phyloP scores from a whole-genome alignment of 129 eudicot species.

The Centrapalus pauciflorus region DNA sequence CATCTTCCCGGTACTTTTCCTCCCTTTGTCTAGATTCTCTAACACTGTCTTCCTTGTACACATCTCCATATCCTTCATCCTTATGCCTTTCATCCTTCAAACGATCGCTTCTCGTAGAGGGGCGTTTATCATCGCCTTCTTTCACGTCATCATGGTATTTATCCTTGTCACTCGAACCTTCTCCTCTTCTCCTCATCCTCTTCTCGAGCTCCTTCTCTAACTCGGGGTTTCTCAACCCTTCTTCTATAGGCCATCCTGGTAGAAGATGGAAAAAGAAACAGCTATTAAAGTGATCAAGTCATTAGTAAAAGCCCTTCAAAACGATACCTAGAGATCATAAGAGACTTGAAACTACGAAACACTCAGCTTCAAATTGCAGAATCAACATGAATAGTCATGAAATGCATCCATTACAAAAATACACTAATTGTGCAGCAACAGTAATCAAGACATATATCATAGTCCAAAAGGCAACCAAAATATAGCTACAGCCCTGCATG shows the following conservation, averaged over 20 bases:
- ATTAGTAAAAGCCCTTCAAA: neutral
- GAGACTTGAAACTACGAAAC: neutral
- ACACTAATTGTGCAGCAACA: too few species aligned
- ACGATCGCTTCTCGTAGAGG: conserved; percentile 47
- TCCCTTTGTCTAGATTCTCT: conserved; percentile 30
- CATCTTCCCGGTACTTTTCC: conserved; percentile 45
- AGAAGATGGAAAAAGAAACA: conserved; percentile 4
- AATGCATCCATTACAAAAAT: neutral
- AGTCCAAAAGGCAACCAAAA: neutral
- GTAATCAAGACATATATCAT: too few species aligned
- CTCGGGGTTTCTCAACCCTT: conserved; percentile 65
- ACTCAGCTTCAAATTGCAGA: neutral
- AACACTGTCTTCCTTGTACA: conserved; percentile 13
- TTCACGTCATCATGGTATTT: conserved; percentile 39
- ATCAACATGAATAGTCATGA: neutral
- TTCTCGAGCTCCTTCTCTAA: conserved; percentile 73
- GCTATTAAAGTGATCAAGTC: neutral
- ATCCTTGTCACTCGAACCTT: conserved; percentile 52
- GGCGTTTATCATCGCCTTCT: conserved; percentile 38
- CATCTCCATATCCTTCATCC: conserved; percentile 40
- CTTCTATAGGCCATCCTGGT: conserved; percentile 54
- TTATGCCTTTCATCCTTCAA: conserved; percentile 42
- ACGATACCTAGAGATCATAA: neutral
- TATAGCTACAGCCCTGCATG: neutral
- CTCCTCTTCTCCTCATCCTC: conserved; percentile 61